Evolutionary conservation across 2,329 filamentous ascomycete species (phyloP), one percentile per base, ranked within the genome.

Genomic region (Graphilbum fragrans): DNA sequence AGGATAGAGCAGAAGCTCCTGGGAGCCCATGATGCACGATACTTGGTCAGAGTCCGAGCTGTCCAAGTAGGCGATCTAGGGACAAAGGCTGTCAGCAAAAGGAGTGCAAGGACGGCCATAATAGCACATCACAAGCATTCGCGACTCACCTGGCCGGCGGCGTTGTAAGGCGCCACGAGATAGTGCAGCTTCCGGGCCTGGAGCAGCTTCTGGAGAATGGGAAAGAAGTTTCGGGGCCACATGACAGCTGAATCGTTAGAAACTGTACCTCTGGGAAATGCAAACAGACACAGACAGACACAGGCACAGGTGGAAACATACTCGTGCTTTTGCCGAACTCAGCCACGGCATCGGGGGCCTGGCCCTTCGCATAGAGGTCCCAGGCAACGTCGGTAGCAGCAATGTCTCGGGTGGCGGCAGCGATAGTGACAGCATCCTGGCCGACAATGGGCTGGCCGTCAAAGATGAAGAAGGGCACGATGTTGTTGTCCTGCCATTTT

Each of bases 401-500:
- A 48, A 81, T 79, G 49, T 86, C 82, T 23, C 70, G 69, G 38
- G 72, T 72, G 21, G 75, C 76, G 36, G 75, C 74, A 49, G 77
- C 72, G 41, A 82, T 69, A 20, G 78, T 67, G 45, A 80, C 69
- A 37, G 84, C 77, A 53, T 88, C 80, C 54, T 84, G 82, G 43
- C 82, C 83, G 32, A 79, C 78, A 46, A 87, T 73, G 32, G 86
- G 77, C 53, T 94, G 75, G 29, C 92, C 92, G 58, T 90, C 85
- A 61, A 98, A 98, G 39, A 98, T 72, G 59, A 98, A 96, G 48
- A 93, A 66, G 2, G 85, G 85, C n/a, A 69, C 76, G 40, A 94
- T 80, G 18, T 75, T 74, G 52, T 80, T 66, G 36, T 72, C 70
- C 46, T 77, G 74, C 69, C 92, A 86, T 44, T 69, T 67, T 45